Percentiles rank a stretch among this genome's conserved stretches.
phyloP scores from a whole-genome alignment of 2,329 filamentous ascomycete species.

The Arthrobotrys pseudoclavata region DNA sequence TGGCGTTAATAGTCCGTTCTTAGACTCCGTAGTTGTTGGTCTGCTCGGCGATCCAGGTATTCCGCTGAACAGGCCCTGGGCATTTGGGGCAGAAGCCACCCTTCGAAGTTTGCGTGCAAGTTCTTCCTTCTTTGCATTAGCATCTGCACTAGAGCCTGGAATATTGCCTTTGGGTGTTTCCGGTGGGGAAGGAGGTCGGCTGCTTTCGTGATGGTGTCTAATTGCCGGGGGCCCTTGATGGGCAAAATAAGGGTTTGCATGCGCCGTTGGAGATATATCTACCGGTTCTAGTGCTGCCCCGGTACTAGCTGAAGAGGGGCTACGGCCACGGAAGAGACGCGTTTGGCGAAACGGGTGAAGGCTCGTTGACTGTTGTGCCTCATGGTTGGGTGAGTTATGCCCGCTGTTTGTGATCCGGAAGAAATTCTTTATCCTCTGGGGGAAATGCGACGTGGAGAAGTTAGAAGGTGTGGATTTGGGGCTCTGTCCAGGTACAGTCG shows the following conservation, averaged over 20 bases:
- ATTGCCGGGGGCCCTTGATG: constrained; percentile 94
- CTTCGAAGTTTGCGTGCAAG: constrained; percentile 90
- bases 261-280: constrained; percentile 77
- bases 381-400: constrained; percentile 63
- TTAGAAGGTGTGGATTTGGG: constrained; percentile 48
- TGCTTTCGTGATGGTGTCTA: constrained; percentile 94
- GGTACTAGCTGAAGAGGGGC: constrained; percentile 62
- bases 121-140: constrained; percentile 89
- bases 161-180: constrained; percentile 77
- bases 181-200: constrained; percentile 90
- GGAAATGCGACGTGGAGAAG: constrained; percentile 70
- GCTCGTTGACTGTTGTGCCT: constrained; percentile 35
- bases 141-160: constrained; percentile 65
- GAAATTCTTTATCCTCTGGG: constrained; percentile 78
- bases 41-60: constrained; percentile 74
- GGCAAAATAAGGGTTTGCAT: constrained; percentile 96
- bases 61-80: constrained; percentile 83
- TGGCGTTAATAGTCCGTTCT: constrained; percentile 70
- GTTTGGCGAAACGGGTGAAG: constrained; percentile 63
- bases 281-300: constrained; percentile 62
- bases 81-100: constrained; percentile 96
- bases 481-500: constrained; percentile 28
- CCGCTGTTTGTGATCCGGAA: constrained; percentile 74
- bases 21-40: constrained; percentile 86
- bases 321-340: constrained; percentile 63